These are phyloP conservation scores for Rhizophagus clarus DNA, from an alignment of 192 early-diverging fungal genomes.

Conservation along the genomic window DNA sequence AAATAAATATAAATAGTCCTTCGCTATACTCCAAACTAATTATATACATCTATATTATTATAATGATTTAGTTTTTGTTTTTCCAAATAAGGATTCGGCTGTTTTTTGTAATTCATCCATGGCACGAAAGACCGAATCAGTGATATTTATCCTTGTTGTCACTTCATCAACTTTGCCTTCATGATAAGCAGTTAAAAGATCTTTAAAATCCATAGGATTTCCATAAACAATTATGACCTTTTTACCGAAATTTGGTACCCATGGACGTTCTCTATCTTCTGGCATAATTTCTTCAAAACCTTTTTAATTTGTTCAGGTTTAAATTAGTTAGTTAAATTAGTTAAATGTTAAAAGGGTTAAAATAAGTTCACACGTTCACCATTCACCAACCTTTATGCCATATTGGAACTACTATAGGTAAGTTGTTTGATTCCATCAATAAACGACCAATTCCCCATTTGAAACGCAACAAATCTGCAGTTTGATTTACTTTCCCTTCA, in stretches of 20 bases:
- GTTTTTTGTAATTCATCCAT: slow-evolving; percentile 46
- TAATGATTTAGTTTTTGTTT: background rate
- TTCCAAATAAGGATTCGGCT: background rate
- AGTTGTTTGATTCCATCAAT: slow-evolving; percentile 73
- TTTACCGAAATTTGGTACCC: slow-evolving; percentile 56
- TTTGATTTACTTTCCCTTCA: slow-evolving; percentile 76
- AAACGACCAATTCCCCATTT: slow-evolving; percentile 89
- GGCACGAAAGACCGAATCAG: slow-evolving; percentile 50
- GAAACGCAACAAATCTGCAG: slow-evolving; percentile 59
- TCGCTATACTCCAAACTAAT: no score
- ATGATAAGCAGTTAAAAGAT: slow-evolving; percentile 58
- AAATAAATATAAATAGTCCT: no score
- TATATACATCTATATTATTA: no score
- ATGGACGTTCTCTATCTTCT: slow-evolving; percentile 51
- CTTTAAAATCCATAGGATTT: slow-evolving; percentile 70
- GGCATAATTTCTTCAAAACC: slow-evolving; percentile 66
- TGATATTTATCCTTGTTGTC: slow-evolving; percentile 56
- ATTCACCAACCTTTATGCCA: slow-evolving; percentile 60
- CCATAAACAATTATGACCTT: slow-evolving; percentile 69
- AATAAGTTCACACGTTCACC: slow-evolving; percentile 34
- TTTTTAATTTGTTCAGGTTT: no score
- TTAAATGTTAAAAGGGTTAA: no score
- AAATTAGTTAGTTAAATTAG: no score
- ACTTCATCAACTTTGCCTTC: slow-evolving; percentile 49
- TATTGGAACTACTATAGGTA: slow-evolving; percentile 73